Base-by-base conservation (phyloP, 176 grass and related monocot species). In the Triticum urartu region DNA sequence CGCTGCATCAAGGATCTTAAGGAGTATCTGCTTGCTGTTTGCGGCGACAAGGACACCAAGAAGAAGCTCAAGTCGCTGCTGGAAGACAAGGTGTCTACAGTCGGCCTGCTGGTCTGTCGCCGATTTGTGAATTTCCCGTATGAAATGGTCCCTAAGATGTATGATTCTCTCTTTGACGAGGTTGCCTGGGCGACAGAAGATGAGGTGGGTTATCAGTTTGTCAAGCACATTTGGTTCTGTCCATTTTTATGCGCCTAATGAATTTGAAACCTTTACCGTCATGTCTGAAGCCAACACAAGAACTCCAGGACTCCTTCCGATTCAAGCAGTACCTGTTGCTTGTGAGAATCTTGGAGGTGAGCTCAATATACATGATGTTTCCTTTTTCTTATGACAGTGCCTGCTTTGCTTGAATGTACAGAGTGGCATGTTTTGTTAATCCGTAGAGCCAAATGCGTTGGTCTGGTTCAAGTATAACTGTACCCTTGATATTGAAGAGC, bases 171-270 rank as follows among this genome's bases (percentile, higher is more conserved):
- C 12, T 98, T 98, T 76, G 93, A 98, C 6, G 96, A 98, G 76
- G 78, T 98, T 84, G 80, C 90, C 13, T 98, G 96, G 96, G 96
- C 96, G 17, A 98, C 91, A 30, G 96, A 98, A 87, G 96, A 98
- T 25, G 96, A 98, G 95, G 95, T 98, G 79, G 62, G 35, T 61
- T 52, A 11, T 76, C 36, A 36, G 20, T 21, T 88, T 81, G 39
- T 47, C 33, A n/a, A 77, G 30, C 30, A 43, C 34, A 39, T 58
- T 42, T 1, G 43, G 9, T 80, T 86, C 25, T 66, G 3, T 58
- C 20, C 48, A 42, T 45, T 61, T 69, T 45, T 59, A 26, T 17
- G 43, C 0, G 7, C 30, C 1, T 58, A 66, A 47, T 72, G 10
- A 79, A 32, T 60, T 54, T 73, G 33, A 7, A 60, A 71, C 30